Evolutionary conservation across 768 basidiomycete species (phyloP), one percentile per base, ranked within the genome.

Genomic region (Calocybe gangraenosa): DNA sequence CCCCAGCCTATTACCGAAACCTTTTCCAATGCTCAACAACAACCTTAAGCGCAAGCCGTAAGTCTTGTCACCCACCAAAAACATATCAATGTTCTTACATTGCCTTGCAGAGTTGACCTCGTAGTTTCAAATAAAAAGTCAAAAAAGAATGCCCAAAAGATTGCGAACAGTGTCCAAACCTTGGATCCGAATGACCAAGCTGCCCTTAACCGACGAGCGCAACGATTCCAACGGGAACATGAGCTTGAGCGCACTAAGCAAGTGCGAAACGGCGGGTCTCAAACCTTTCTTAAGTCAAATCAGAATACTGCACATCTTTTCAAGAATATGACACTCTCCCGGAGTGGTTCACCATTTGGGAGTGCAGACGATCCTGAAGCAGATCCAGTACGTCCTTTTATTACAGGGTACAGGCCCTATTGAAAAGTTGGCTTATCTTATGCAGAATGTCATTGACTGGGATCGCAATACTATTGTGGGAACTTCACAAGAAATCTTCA

Each of bases 401-500:
- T 31, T 49, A 42, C 30, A 25, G 11, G 37, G 35, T n/a, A 23
- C 18, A 47, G 28, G 35, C 13, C 22, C 19, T n/a, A 28, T 44
- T 22, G 20, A 34, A 18, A 41, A 42, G 13, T 8, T 19, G 36
- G 4, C 28, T 42, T n/a, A 25, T 18, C 34, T 7, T n/a, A 5
- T 35, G 39, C 46, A 98, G 95, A 95, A 94, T 57, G 93, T 95
- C 7, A 84, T 92, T 42, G 85, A 94, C 61, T 99, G 96, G 96
- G 96, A 99, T 69, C 82, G 82, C 47, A 76, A 83, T 65, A 97
- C 94, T 6, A 97, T 99, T 56, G 92, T 95, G 45, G 96, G 96
- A 40, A 94, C 87, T 33, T 92, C 79, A 42, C 74, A 76, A 56
- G 87, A 87, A 54, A 68, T 96, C 19, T 97, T 97, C 74, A 99